Base-by-base conservation (phyloP, 108 stramenopile species). In the Pseudonitzschia multiseries region DNA sequence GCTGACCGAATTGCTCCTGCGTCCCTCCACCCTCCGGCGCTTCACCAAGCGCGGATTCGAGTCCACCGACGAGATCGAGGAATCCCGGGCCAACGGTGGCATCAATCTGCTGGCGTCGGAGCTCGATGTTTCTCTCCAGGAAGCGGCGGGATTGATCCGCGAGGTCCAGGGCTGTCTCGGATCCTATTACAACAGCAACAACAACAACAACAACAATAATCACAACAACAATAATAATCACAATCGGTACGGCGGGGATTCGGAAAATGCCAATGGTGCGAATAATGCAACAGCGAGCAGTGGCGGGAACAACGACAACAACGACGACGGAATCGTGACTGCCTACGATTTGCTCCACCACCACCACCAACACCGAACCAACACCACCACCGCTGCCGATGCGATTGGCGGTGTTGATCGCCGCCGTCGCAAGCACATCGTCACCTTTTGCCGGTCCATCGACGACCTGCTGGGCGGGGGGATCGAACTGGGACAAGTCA, bases 391-490 rank as follows among this genome's bases (percentile, higher is more conserved):
- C 42, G 10, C 6, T 9, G 13, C 46, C n/a, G 36, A 40, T 28
- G 27, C 62, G 2, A 0, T 33, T 18, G 59, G 31, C 29, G 24
- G 26, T 20, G n/a, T n/a, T n/a, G n/a, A n/a, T 24, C 14, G 33
- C 40, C 27, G 10, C 59, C 56, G 32, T 41, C 22, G 36, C 29
- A 32, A 17, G 20, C 54, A 56, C 72, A 91, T 96, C 41, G 80
- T 96, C 42, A 92, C 91, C 32, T 94, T 93, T 79, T 91, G 85
- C 51, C 70, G 76, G 68, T 46, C 79, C 26, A 56, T 98, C 17
- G 97, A 98, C 76, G 22, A 66, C 12, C 65, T 96, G 48, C 78
- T 98, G 14, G 94, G 94, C 48, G 96, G 94, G n/a, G 97, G 97
- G 27, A 81, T 96, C 61, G 61, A 81, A 4, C 57, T 89, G 28